Base-by-base conservation (phyloP, 345 rosid species). In the Excoecaria cochinchinensis region DNA sequence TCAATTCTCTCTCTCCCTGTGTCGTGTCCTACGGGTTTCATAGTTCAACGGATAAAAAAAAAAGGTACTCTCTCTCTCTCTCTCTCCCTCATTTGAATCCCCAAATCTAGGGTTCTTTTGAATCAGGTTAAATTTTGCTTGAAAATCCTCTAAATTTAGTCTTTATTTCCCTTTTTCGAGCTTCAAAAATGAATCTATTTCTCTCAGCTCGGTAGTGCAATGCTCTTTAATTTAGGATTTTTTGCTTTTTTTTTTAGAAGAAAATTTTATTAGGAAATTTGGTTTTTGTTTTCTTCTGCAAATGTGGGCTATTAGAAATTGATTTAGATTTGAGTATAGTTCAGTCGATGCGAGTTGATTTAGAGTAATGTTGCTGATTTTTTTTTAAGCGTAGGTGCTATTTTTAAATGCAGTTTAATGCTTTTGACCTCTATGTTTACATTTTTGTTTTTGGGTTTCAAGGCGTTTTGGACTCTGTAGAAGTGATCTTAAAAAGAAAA, bases 61-160 rank as follows among this genome's bases (percentile, higher is more conserved):
- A 55, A 48, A 79, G 85, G 82, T 79, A 67, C 66, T 21, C n/a
- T n/a, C 60, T 38, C 72, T 75, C 72, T 72, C 66, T 67, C n/a
- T n/a, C 31, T 72, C 67, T 60, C 9, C n/a, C 74, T 63, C 50
- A 21, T 67, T 55, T 75, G 77, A 82, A 82, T 84, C 87, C 83
- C 69, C 64, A 74, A 78, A 82, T 84, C 85, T 76, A 80, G 86
- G 80, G 78, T 78, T 84, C 74, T 48, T 57, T 21, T 72, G 16
- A 21, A 6, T 56, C 75, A 40, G 24, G 16, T 69, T 1, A 40
- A 71, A 4, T 75, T 62, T 15, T 58, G 59, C 21, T 60, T 10
- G 19, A 15, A 47, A 17, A 11, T 70, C 53, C 36, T 25, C 31
- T 47, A 19, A 8, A 21, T 56, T 69, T 70, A 62, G 68, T n/a